Percentiles rank a stretch among this genome's conserved stretches.
These are phyloP conservation scores for Alternaria panax DNA, from an alignment of 2,329 filamentous ascomycete genomes.

Conservation along the genomic window DNA sequence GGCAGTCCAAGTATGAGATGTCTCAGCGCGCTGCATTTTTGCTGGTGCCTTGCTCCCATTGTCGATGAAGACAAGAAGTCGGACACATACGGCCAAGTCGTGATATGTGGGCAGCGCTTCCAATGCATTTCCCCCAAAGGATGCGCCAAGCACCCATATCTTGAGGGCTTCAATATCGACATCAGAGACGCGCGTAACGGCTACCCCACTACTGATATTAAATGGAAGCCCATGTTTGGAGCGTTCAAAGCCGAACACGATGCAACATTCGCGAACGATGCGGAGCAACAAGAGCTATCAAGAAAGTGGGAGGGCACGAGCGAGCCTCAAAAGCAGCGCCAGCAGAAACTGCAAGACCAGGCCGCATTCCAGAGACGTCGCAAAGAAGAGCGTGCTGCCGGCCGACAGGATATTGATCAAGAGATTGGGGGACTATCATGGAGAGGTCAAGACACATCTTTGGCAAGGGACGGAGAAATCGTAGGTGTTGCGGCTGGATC, in stretches of 20 bases:
- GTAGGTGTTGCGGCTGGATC: background rate
- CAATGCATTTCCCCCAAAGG: conserved; percentile 9
- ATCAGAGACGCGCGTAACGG: conserved; percentile 17
- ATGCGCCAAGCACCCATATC: conserved; percentile 16
- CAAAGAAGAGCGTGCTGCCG: background rate
- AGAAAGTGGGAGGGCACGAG: background rate
- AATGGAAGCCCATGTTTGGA: background rate
- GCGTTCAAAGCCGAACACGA: background rate
- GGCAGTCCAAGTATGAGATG: conserved; percentile 3
- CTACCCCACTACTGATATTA: background rate
- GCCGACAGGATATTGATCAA: background rate
- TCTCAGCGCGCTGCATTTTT: conserved; percentile 7
- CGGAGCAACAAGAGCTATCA: background rate
- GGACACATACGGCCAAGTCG: background rate
- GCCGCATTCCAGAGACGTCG: background rate
- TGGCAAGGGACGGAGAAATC: background rate
- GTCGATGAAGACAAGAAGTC: background rate
- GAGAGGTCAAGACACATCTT: background rate
- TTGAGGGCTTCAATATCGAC: conserved; percentile 11
- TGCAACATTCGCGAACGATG: background rate
- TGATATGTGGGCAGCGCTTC: conserved; percentile 15
- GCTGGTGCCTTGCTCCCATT: conserved; percentile 2
- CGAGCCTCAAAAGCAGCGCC: background rate
- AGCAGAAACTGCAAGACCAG: background rate
- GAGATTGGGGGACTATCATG: background rate